Percentiles rank a stretch among this genome's conserved stretches.
Evolutionary conservation across 2,329 filamentous ascomycete genomes (phyloP).

Genomic region (Graphiopsis chlorocephala): DNA sequence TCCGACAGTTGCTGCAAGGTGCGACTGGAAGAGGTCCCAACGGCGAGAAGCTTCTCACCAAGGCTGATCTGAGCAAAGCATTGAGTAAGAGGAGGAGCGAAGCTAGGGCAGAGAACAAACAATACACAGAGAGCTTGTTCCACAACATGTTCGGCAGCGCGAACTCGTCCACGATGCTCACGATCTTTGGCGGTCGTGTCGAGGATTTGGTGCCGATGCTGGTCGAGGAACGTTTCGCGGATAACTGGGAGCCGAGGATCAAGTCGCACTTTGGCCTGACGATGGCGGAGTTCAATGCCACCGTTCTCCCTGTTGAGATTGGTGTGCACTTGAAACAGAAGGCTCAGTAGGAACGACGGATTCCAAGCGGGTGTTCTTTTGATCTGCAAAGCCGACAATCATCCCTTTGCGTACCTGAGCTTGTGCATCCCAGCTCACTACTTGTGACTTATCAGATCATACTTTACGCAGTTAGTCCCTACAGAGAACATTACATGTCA

Average conservation of each 20-base stretch:
- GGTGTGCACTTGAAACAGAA: conserved; percentile 35
- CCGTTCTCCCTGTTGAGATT: conserved; percentile 40
- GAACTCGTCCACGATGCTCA: conserved; percentile 44
- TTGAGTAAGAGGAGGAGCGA: conserved; percentile 36
- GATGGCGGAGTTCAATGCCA: conserved; percentile 43
- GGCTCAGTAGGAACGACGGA: not conserved
- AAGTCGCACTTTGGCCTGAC: conserved; percentile 39
- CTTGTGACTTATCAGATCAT: no score
- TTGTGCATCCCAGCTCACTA: no score
- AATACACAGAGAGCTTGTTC: conserved; percentile 26
- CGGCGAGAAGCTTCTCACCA: conserved; percentile 35
- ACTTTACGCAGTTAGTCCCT: no score
- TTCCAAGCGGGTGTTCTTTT: no score
- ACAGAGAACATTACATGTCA: no score
- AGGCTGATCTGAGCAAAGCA: conserved; percentile 36
- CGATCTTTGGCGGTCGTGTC: conserved; percentile 40
- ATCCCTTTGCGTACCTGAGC: no score
- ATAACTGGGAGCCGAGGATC: conserved; percentile 42
- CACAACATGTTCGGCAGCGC: conserved; percentile 44
- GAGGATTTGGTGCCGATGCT: conserved; percentile 41
- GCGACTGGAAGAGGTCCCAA: conserved; percentile 37
- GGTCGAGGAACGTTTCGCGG: conserved; percentile 40
- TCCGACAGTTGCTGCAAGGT: conserved; percentile 35
- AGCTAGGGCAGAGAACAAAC: conserved; percentile 36
- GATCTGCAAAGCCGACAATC: no score